phyloP scores from a whole-genome alignment of 352 stramenopile species.

The Globisporangium okanoganense region DNA sequence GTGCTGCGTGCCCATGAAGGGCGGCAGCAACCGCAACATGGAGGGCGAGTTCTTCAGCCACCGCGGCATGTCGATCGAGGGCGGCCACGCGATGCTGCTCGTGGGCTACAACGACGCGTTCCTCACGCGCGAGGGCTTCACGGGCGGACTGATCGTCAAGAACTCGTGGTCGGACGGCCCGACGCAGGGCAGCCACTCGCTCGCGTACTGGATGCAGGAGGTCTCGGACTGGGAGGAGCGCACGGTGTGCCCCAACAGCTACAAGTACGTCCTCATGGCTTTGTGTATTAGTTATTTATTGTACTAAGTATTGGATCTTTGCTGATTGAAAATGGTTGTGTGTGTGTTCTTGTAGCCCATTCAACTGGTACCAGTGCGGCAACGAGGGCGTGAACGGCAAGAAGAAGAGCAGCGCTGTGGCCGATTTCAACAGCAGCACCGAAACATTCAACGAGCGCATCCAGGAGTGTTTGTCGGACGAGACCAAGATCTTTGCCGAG shows the following conservation, averaged over 20 bases:
- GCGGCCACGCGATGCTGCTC: slow-evolving; percentile 76
- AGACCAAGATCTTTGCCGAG: slow-evolving; percentile 66
- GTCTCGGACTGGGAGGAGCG: slow-evolving; percentile 81
- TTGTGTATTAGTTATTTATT: no score
- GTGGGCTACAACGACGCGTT: slow-evolving; percentile 80
- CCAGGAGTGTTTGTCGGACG: slow-evolving; percentile 50
- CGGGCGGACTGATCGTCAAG: slow-evolving; percentile 70
- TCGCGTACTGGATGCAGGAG: slow-evolving; percentile 81
- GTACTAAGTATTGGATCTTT: not conserved
- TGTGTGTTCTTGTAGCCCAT: slow-evolving; percentile 36
- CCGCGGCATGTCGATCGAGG: slow-evolving; percentile 75
- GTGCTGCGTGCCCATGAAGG: slow-evolving; percentile 72
- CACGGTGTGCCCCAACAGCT: slow-evolving; percentile 73
- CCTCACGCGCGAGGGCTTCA: slow-evolving; percentile 69
- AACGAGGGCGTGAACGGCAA: slow-evolving; percentile 45
- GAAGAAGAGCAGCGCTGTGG: slow-evolving; percentile 4
- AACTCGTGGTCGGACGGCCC: slow-evolving; percentile 70
- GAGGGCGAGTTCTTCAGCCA: slow-evolving; percentile 83
- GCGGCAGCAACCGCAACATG: slow-evolving; percentile 75
- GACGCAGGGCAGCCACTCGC: slow-evolving; percentile 64
- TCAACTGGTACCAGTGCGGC: slow-evolving; percentile 82
- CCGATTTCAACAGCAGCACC: slow-evolving; percentile 25
- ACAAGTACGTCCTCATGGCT: slow-evolving; percentile 50
- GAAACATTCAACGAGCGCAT: slow-evolving; percentile 47
- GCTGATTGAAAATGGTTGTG: not conserved